phyloP scores from a whole-genome alignment of 2,329 filamentous ascomycete species.

The Leptographium galeiforme region DNA sequence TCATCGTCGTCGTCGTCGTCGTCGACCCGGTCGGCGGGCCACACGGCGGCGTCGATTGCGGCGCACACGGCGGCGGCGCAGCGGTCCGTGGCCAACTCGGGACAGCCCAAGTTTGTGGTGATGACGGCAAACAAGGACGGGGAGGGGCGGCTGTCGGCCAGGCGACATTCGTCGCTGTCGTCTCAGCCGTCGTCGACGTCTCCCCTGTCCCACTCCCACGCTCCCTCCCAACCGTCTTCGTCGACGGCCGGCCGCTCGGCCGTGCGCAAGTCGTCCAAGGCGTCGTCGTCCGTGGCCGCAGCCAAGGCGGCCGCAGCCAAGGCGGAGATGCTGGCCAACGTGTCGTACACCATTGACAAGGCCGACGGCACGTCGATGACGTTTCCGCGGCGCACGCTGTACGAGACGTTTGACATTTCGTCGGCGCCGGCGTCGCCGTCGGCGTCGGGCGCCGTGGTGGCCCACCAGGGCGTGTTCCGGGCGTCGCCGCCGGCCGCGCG shows the following conservation, averaged over 20 bases:
- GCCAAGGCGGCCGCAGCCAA: not conserved
- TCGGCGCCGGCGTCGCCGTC: not conserved
- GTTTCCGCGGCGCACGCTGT: not conserved
- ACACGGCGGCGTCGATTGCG: not conserved
- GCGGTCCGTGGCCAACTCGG: not conserved
- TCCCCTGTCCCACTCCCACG: too few relatives aligned
- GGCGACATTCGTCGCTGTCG: not conserved
- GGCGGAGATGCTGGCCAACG: slow-evolving; percentile 2
- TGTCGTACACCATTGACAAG: slow-evolving; percentile 1
- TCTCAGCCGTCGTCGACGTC: not conserved
- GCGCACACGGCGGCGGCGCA: slow-evolving; percentile 1
- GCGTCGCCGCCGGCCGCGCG: not conserved
- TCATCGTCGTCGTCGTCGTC: not conserved
- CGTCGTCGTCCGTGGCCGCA: not conserved
- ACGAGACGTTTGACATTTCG: slow-evolving; percentile 1
- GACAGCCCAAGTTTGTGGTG: slow-evolving; percentile 1
- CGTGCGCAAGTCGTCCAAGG: too few relatives aligned
- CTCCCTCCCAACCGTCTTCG: too few relatives aligned
- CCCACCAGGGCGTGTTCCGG: not conserved
- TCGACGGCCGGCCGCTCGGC: too few relatives aligned
- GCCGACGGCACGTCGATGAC: slow-evolving; percentile 1
- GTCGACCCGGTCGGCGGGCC: not conserved
- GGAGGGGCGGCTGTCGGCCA: not conserved
- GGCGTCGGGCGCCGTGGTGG: too few relatives aligned
- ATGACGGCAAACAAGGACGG: not conserved